Base-by-base conservation (phyloP, 495 filamentous ascomycete species). In the Xanthoparmelia taractica region DNA sequence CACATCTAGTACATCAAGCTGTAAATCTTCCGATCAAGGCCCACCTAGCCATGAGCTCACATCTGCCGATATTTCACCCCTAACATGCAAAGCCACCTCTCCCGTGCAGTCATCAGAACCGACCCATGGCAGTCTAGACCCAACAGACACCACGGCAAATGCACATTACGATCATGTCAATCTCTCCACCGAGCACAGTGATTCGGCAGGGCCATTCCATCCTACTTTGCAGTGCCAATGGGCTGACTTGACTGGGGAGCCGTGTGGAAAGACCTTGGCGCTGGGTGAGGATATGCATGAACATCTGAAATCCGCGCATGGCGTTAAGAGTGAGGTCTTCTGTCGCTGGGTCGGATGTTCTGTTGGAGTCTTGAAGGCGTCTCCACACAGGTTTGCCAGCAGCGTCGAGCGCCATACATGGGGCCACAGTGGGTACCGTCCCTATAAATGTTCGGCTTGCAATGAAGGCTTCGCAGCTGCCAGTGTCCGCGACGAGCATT, bases 391-490 rank as follows among this genome's bases (percentile, higher is more conserved):
- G 11, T 61, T 43, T 25, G 59, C 59, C 59, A 57, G 45, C 59
- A 61, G 59, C 33, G 59, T 61, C 4, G 38, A 61, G 10, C 59
- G 59, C 5, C 59, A 61, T 36, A 50, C 43, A 2, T 61, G 59
- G 59, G 59, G 59, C 20, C 59, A 61, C 41, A 61, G 59, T 54
- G 59, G 59, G 27, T 61, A 70, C 56, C 45, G 34, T 43, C 54
- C 29, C 48, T 38, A 43, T 23, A 54, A 54, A 25, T 54, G 50
- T 29, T 54, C 50, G 6, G 29, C 50, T 4, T 54, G 50, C 50
- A 54, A 54, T 33, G 50, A 54, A 33, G 50, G 50, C 3, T 54
- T 54, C 50, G 50, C 50, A 8, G 50, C 50, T 20, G 50, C 50
- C 29, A 54, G 50, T 54, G 50, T 54, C 13, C 50, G 27, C 15